Base-by-base conservation (phyloP, 495 filamentous ascomycete species). In the Paragyromitra xinjiangensis region DNA sequence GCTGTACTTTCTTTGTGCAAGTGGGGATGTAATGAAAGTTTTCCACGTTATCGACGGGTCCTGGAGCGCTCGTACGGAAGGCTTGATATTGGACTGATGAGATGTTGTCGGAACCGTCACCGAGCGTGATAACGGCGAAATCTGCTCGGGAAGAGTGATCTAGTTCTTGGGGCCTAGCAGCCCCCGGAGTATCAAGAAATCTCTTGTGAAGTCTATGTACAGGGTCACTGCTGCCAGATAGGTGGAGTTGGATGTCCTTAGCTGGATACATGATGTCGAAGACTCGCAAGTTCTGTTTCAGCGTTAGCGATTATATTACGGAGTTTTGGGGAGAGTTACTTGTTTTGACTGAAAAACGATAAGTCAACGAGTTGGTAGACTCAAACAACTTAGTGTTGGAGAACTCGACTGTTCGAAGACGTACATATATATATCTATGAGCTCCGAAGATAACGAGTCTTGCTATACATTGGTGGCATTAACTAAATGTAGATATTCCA, bases 21-120 rank as follows among this genome's bases (percentile, higher is more conserved):
- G 24, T 8, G 5, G 74, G 69, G 8, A 77, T 50, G 14, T 77
- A 61, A 51, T 77, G 68, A 14, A 73, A 73, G n/a, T 39, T 39
- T 44, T 61, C 19, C 26, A 73, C 61, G 44, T 73, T 59, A 0
- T 56, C 44, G 26, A 72, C 42, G 4, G 73, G 48, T 2, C 50
- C 24, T 58, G 68, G 50, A 14, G 44, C 12, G 58, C 12, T 12
- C 6, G 1, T 29, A 3, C 16, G 40, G 16, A 77, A 51, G 9
- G 53, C 12, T 2, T 44, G 50, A 50, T 77, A 77, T 19, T 40
- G 50, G 19, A 77, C 74, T 3, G 42, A 73, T 24, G 69, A n/a
- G 50, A 14, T 64, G 14, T 22, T 42, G 39, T 16, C 26, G 12
- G 16, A 14, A n/a, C 26, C 42, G n/a, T 61, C 61, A 34, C 58